Percentiles rank a stretch among this genome's conserved stretches.
phyloP scores from a whole-genome alignment of 2,329 filamentous ascomycete genomes.

The Xylaria sp. region DNA sequence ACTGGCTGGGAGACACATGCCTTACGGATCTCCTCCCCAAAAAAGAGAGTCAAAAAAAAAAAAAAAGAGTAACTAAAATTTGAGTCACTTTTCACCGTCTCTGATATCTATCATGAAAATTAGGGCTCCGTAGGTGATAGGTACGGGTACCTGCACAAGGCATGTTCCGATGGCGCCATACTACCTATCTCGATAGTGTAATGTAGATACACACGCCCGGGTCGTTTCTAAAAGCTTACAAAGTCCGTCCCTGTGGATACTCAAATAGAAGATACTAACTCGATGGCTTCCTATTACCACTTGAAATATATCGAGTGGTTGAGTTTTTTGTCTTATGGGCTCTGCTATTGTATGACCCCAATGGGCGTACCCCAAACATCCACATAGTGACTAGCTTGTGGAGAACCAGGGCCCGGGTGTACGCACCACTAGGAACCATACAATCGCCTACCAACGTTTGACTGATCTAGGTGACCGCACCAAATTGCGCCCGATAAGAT shows the following conservation, averaged over 20 bases:
- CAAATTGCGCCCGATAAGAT: too few relatives aligned
- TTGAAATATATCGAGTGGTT: too few relatives aligned
- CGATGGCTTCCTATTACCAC: not conserved
- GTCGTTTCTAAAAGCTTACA: not conserved
- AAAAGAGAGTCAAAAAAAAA: not conserved
- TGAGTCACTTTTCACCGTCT: not conserved
- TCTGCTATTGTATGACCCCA: too few relatives aligned
- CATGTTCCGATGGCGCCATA: conserved; percentile 13
- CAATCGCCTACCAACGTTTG: too few relatives aligned
- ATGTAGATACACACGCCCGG: not conserved
- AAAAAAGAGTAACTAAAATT: not conserved
- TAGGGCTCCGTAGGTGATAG: not conserved
- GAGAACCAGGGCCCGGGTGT: too few relatives aligned
- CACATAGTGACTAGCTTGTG: too few relatives aligned
- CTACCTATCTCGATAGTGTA: not conserved
- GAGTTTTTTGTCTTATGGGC: too few relatives aligned
- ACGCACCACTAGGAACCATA: too few relatives aligned
- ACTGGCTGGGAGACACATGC: conserved; percentile 15
- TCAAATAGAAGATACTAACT: not conserved
- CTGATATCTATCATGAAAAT: not conserved
- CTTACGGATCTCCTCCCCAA: not conserved
- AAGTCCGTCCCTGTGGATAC: not conserved
- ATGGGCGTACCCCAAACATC: too few relatives aligned
- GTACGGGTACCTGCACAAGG: conserved; percentile 5
- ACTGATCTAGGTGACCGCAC: too few relatives aligned